These are phyloP conservation scores for Citrullus mucosospermus DNA, from an alignment of 306 rosid species.

Conservation along the genomic window DNA sequence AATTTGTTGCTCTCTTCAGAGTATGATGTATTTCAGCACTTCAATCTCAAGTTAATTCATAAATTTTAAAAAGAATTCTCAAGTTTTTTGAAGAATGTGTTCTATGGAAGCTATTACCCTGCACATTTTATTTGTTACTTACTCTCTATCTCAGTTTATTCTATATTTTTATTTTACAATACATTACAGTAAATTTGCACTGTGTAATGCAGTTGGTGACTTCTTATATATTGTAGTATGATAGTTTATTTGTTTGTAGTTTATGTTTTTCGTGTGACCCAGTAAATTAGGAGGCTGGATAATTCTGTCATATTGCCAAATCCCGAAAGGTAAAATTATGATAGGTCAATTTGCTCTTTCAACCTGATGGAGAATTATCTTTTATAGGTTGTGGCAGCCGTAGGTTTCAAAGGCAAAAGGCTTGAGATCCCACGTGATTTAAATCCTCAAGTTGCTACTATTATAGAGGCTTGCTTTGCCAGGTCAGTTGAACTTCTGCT, in stretches of 20 bases:
- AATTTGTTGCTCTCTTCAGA: background rate
- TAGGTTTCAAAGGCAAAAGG: slow-evolving; percentile 76
- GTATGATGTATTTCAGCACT: background rate
- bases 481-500: slow-evolving; percentile 38
- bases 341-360: background rate
- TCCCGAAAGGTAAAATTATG: background rate
- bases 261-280: background rate
- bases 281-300: background rate
- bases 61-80: background rate
- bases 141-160: background rate
- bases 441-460: slow-evolving; percentile 61
- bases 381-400: slow-evolving; percentile 84
- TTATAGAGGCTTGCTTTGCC: slow-evolving; percentile 94
- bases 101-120: background rate
- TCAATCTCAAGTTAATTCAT: background rate
- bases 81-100: background rate
- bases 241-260: background rate
- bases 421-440: slow-evolving; percentile 78
- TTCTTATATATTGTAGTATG: background rate
- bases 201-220: background rate
- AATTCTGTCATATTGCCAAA: background rate
- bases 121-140: background rate
- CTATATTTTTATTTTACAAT: background rate
- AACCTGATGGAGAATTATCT: background rate
- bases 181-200: background rate